These are phyloP conservation scores for Malus sieversii DNA, from an alignment of 306 rosid genomes.

Conservation along the genomic window DNA sequence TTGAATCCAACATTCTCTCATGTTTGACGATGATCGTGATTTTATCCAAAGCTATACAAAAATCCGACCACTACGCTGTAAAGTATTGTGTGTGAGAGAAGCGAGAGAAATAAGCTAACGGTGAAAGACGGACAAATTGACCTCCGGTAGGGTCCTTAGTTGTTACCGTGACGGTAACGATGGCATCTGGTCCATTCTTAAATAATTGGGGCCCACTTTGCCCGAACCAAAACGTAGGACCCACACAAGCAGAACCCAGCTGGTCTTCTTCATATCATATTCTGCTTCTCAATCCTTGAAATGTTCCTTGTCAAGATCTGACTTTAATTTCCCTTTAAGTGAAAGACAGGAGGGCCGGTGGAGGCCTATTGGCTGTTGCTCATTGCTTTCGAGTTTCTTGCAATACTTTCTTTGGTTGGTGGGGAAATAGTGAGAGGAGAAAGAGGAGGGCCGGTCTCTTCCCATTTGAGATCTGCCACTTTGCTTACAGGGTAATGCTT, in stretches of 20 bases:
- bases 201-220: constrained; percentile 25
- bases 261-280: constrained; percentile 21
- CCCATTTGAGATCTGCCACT: constrained; percentile 54
- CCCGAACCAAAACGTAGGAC: constrained; percentile 28
- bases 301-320: constrained; percentile 57
- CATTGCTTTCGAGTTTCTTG: background rate
- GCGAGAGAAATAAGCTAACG: background rate
- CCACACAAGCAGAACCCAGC: constrained; percentile 48
- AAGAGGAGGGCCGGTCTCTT: constrained; percentile 7
- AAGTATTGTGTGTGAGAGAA: too few relatives aligned
- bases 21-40: too few relatives aligned
- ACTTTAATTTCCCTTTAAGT: constrained; percentile 1
- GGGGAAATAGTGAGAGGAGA: background rate
- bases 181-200: background rate
- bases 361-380: background rate
- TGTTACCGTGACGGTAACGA: background rate
- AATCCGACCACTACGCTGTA: too few relatives aligned
- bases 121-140: background rate
- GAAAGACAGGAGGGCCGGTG: constrained; percentile 3
- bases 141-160: background rate
- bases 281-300: constrained; percentile 8
- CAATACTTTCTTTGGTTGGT: constrained; percentile 29
- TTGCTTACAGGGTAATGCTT: constrained; percentile 36
- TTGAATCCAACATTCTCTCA: too few relatives aligned
- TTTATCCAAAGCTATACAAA: too few relatives aligned